Base-by-base conservation (phyloP, 1,139 yeast genomes). In the Geotrichum fermentans region DNA sequence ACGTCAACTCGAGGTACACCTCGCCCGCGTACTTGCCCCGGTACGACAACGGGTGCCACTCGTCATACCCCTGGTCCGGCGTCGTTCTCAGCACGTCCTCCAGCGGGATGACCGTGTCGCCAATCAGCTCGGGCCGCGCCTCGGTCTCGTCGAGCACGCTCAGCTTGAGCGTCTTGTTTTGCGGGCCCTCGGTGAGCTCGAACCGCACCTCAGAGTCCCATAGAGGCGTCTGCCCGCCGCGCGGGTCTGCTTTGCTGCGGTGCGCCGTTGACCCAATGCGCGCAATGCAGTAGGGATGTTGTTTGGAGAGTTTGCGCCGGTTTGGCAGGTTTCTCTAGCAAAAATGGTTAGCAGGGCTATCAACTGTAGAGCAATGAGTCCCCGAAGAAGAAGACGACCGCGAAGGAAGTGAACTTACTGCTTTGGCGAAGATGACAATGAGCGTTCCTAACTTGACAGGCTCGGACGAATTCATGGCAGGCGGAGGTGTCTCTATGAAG, bases 1-100 rank as follows among this genome's bases (percentile, higher is more conserved):
- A 92, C 0, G 97, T 88, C 83, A 90, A 83, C 61, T 92, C 97
- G 48, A 94, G 69, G 65, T 83, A 90, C 1, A 92, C 78, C 67
- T 80, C 86, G 1, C 98, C 98, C 0, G 97, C 96, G 50, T 85
- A 79, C 58, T 80, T 77, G 14, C 80, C 83, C 50, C 78, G 79
- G 61, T 79, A 78, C 35, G 72, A 70, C 54, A 92, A 71, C 42
- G 79, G 80, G 62, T 83, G 86, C 97, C 97, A 90, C 35, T 75
- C 74, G 64, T 94, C 97, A 60, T 78, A 88, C 28, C 95, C 96
- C 38, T 85, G 90, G 36, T 75, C 74, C 2, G 79, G 78, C 21
- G 77, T 74, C 20, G 80, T 74, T n/a, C 50, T 53, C 52, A 87
- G 79, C 0, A 89, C 89, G 3, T 80, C 78, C 21, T 83, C 72